These are phyloP conservation scores for Vitis labrusca DNA, from an alignment of 164 flowering plant genomes.

Conservation along the genomic window DNA sequence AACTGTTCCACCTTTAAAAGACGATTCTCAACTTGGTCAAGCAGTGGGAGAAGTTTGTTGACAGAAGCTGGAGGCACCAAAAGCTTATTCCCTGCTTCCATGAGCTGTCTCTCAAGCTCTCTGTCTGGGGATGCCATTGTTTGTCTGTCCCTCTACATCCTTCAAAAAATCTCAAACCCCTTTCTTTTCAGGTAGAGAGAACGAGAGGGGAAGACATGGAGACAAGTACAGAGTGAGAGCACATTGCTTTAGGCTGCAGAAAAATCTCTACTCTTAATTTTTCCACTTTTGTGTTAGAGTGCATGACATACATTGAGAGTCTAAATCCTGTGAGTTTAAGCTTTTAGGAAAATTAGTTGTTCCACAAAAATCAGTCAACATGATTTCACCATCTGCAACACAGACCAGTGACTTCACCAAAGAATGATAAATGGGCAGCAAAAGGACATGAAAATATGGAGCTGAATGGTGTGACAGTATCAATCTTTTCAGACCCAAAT, in stretches of 20 bases:
- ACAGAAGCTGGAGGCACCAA: constrained; percentile 36
- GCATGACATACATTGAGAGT: too few species aligned
- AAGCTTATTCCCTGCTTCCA: constrained; percentile 47
- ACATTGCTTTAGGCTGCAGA: neutral
- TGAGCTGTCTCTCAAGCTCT: constrained; percentile 42
- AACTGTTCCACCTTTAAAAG: constrained; percentile 72
- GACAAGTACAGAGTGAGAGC: neutral
- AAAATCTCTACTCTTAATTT: neutral
- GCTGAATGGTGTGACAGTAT: too few species aligned
- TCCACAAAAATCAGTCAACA: too few species aligned
- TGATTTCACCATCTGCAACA: too few species aligned
- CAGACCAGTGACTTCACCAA: too few species aligned
- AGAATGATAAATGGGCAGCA: too few species aligned
- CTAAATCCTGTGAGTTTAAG: too few species aligned
- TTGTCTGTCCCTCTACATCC: constrained; percentile 8
- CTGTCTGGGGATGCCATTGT: constrained; percentile 31
- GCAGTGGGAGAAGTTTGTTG: constrained; percentile 48
- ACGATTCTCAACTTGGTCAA: constrained; percentile 50
- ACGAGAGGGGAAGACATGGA: neutral
- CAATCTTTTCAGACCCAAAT: too few species aligned
- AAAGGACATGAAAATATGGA: too few species aligned
- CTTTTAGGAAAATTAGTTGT: too few species aligned
- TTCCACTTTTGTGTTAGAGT: neutral
- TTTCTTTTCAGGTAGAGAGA: neutral
- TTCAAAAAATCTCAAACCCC: neutral